Evolutionary conservation across 345 rosid species (phyloP).

Genomic region (Linum usitatissimum): DNA sequence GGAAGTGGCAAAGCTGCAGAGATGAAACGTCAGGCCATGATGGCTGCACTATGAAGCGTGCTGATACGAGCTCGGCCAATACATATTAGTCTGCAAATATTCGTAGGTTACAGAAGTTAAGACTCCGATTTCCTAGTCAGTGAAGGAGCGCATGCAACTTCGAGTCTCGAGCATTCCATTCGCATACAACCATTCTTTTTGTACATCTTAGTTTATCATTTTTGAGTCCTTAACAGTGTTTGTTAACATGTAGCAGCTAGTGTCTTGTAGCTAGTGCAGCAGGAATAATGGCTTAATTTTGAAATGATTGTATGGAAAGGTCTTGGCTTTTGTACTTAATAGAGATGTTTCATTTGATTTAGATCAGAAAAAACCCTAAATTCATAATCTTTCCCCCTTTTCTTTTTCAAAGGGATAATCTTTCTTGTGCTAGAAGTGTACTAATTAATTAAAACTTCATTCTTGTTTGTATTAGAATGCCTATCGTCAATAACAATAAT

Average conservation of each 20-base stretch:
- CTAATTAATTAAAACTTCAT: too few relatives aligned
- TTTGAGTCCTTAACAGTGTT: neutral
- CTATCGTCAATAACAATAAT: too few relatives aligned
- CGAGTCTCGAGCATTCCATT: neutral
- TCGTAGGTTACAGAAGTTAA: too few relatives aligned
- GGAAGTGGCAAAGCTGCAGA: slow-evolving; percentile 87
- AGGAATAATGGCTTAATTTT: neutral
- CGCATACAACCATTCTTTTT: neutral
- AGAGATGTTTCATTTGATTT: neutral
- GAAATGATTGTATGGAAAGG: neutral
- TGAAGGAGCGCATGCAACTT: neutral
- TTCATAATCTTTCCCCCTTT: neutral
- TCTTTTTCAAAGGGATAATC: neutral
- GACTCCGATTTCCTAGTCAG: neutral
- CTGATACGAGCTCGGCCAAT: too few relatives aligned
- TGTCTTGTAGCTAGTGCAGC: neutral
- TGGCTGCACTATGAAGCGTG: slow-evolving; percentile 49
- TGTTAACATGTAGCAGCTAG: neutral
- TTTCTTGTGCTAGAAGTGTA: neutral
- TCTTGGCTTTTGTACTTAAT: neutral
- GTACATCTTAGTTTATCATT: neutral
- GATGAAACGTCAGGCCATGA: slow-evolving; percentile 78
- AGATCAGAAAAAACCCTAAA: neutral
- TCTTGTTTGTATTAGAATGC: too few relatives aligned
- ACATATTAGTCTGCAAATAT: too few relatives aligned